Conservation (phyloP, 164 flowering plant species). For the Berberis vulgaris region DNA sequence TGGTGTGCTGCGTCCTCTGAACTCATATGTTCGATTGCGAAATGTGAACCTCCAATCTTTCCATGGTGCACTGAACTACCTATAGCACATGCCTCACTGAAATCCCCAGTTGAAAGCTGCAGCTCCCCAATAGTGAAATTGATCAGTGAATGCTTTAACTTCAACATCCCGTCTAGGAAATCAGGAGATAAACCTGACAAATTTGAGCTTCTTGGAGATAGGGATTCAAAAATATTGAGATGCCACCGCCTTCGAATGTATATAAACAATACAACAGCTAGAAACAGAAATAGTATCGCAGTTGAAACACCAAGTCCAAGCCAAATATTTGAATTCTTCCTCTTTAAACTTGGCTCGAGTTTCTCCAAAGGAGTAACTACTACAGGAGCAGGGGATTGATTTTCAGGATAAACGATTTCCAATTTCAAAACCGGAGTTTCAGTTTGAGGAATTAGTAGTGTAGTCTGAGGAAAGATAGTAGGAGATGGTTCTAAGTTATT, state of each 20-base stretch:
- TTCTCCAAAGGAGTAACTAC: slow-evolving; percentile 12
- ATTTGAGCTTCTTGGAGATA: slow-evolving; percentile 17
- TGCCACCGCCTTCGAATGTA: slow-evolving; percentile 12
- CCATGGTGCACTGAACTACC: slow-evolving; percentile 36
- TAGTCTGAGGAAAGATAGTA: slow-evolving; percentile 30
- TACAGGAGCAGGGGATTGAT: slow-evolving; percentile 16
- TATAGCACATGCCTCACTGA: slow-evolving; percentile 34
- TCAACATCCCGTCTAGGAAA: slow-evolving; percentile 32
- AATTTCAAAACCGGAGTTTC: slow-evolving; percentile 18
- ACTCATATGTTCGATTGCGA: slow-evolving; percentile 44
- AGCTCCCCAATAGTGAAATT: slow-evolving; percentile 42
- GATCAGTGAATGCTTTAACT: slow-evolving; percentile 37
- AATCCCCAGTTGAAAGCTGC: slow-evolving; percentile 40
- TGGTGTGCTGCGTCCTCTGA: slow-evolving; percentile 32
- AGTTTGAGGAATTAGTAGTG: slow-evolving; percentile 29
- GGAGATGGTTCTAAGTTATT: slow-evolving; percentile 21
- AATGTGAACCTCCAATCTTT: slow-evolving; percentile 24
- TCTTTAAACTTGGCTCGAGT: background rate
- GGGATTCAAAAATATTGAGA: slow-evolving; percentile 14
- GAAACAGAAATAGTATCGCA: slow-evolving; percentile 8
- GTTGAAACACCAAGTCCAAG: slow-evolving; percentile 15
- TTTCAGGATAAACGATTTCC: slow-evolving; percentile 4
- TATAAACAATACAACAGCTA: slow-evolving; percentile 10
- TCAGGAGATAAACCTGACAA: slow-evolving; percentile 35
- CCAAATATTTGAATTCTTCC: slow-evolving; percentile 5